Conservation (phyloP, 768 basidiomycete species). For the Cystobasidium onofrii region DNA sequence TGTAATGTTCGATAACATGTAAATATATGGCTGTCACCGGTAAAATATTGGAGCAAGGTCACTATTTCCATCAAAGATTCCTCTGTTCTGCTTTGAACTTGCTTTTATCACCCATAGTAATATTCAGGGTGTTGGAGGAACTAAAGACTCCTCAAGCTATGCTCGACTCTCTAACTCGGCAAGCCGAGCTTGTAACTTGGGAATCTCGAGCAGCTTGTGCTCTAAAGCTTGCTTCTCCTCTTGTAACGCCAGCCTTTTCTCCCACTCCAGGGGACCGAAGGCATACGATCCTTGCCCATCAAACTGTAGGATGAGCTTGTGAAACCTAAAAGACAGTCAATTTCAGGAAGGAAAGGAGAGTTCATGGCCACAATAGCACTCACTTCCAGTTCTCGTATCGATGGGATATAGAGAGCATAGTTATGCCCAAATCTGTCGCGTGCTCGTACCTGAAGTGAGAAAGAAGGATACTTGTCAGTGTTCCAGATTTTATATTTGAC, state of each 20-base stretch:
- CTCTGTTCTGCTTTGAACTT: no score
- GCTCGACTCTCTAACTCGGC: slow-evolving; percentile 19
- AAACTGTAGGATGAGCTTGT: slow-evolving; percentile 47
- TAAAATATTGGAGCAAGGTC: no score
- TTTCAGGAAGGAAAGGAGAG: slow-evolving; percentile 70
- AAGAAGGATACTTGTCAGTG: background rate
- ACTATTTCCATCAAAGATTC: no score
- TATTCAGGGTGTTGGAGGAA: no score
- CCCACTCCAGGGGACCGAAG: slow-evolving; percentile 82
- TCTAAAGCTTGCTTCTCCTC: slow-evolving; percentile 64
- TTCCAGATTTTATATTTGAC: background rate
- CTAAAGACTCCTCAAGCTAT: background rate
- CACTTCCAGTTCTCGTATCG: slow-evolving; percentile 80
- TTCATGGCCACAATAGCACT: background rate
- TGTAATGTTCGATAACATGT: no score
- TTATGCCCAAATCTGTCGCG: slow-evolving; percentile 62
- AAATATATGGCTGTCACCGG: no score
- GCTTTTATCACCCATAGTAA: no score
- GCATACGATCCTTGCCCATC: slow-evolving; percentile 92
- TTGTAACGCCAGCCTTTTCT: slow-evolving; percentile 78
- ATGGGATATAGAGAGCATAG: slow-evolving; percentile 88
- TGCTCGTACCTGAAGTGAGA: slow-evolving; percentile 22
- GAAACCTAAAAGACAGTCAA: slow-evolving; percentile 63
- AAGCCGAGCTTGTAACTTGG: slow-evolving; percentile 29
- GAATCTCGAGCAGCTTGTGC: slow-evolving; percentile 44